A percentile compares a stretch with the other conserved stretches of the same genome.
These are phyloP conservation scores for Yamadazyma takamatsuzukensis DNA, from an alignment of 805 yeast species.

Conservation along the genomic window DNA sequence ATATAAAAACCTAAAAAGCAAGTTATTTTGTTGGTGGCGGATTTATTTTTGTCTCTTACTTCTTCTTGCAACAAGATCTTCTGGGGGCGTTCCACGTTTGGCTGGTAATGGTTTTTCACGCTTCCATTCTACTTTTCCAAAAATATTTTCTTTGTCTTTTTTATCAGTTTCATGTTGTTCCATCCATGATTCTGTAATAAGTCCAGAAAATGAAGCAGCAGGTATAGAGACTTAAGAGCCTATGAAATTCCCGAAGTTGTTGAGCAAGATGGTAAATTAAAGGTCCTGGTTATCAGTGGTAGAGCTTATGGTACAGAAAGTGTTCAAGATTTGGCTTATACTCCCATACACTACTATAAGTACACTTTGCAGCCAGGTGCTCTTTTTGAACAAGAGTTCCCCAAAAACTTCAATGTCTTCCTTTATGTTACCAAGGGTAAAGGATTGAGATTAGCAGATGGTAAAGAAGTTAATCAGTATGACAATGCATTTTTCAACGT, in stretches of 20 bases:
- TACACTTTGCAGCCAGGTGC: slow-evolving; percentile 65
- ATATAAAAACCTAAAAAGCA: too few species aligned
- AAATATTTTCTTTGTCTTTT: too few species aligned
- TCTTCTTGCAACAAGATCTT: too few species aligned
- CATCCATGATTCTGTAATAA: too few species aligned
- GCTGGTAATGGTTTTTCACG: too few species aligned
- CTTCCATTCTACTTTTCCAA: too few species aligned
- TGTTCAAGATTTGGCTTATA: slow-evolving; percentile 70
- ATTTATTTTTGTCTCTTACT: too few species aligned
- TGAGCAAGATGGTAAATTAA: slow-evolving; percentile 59
- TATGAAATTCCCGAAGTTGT: slow-evolving; percentile 68
- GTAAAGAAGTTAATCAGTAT: slow-evolving; percentile 39
- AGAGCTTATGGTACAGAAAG: slow-evolving; percentile 72
- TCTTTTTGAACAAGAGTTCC: slow-evolving; percentile 54
- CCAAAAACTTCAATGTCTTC: slow-evolving; percentile 63
- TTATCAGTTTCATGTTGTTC: too few species aligned
- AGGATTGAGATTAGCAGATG: slow-evolving; percentile 42
- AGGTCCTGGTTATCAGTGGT: slow-evolving; percentile 75
- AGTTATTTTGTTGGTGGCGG: too few species aligned
- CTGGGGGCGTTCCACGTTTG: too few species aligned
- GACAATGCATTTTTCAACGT: slow-evolving; percentile 61
- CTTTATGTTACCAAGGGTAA: slow-evolving; percentile 64
- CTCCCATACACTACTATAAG: slow-evolving; percentile 75
- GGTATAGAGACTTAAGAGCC: slow-evolving; percentile 72
- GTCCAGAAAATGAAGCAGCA: too few species aligned